Conservation (phyloP, 2,329 filamentous ascomycete genomes). For the Blastomyces parvus region DNA sequence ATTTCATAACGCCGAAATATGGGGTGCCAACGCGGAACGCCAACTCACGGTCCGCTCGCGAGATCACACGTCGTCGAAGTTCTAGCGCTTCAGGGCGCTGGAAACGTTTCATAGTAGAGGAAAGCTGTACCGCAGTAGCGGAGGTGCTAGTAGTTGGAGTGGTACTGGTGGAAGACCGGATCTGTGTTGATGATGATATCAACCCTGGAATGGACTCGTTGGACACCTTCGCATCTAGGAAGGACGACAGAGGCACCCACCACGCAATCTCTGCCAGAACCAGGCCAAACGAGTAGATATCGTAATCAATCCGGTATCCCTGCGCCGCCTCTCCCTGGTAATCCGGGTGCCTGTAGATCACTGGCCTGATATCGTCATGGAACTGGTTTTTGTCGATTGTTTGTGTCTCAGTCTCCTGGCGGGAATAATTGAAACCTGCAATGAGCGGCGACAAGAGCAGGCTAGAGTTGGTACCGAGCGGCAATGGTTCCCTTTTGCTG, state of each 20-base stretch:
- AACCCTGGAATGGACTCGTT: neutral
- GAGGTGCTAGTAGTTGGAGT: neutral
- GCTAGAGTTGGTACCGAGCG: neutral
- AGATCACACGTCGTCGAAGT: conserved; percentile 1
- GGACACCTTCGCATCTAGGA: conserved; percentile 1
- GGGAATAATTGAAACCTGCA: conserved; percentile 6
- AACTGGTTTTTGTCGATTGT: conserved; percentile 7
- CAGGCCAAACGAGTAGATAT: conserved; percentile 7
- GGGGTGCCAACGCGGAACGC: conserved; percentile 4
- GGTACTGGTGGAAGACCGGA: neutral
- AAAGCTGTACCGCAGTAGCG: neutral
- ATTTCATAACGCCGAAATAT: neutral
- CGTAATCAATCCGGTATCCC: conserved; percentile 4
- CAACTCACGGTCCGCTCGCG: conserved; percentile 6
- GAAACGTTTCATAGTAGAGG: conserved; percentile 3
- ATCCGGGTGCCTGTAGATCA: conserved; percentile 2
- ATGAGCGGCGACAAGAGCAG: neutral
- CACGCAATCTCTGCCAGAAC: conserved; percentile 5
- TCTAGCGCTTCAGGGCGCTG: conserved; percentile 1
- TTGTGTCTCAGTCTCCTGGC: conserved; percentile 4
- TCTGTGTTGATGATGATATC: neutral
- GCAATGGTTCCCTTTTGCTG: neutral
- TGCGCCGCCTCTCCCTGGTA: conserved; percentile 7
- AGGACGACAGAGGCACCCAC: conserved; percentile 5
- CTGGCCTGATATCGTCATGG: neutral